Evolutionary conservation across 2,329 filamentous ascomycete species (phyloP).

Genomic region (Dryadomyces quercus-mongolicae): DNA sequence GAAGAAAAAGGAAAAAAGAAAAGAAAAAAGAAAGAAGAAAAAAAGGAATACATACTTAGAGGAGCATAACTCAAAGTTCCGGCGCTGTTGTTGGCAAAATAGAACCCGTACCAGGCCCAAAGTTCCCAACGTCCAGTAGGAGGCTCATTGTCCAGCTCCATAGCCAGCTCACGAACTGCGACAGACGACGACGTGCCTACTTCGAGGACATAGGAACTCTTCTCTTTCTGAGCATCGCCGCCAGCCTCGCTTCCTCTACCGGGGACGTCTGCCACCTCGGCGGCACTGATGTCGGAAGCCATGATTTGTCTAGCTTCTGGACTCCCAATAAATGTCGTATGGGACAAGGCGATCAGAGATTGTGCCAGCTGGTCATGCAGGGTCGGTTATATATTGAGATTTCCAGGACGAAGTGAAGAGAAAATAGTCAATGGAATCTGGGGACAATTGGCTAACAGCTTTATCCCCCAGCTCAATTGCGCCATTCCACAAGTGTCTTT

Average conservation of each 20-base stretch:
- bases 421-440: no score
- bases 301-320: background rate
- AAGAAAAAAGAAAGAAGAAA: background rate
- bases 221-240: background rate
- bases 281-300: background rate
- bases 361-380: no score
- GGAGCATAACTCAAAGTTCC: constrained; percentile 3
- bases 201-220: background rate
- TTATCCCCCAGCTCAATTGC: no score
- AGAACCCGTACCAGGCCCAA: constrained; percentile 1
- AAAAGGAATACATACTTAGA: background rate
- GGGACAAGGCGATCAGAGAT: no score
- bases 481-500: no score
- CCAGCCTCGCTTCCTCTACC: background rate
- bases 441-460: no score
- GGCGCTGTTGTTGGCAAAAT: constrained; percentile 3
- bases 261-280: background rate
- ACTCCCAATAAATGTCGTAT: no score
- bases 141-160: background rate
- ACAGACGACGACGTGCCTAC: background rate
- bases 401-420: no score
- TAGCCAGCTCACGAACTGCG: background rate
- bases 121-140: constrained; percentile 3
- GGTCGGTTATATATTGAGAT: no score
- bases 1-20: background rate